Evolutionary conservation across 2,329 filamentous ascomycete genomes (phyloP), one percentile per base, ranked within the genome.

Genomic region (Venturia nashicola): DNA sequence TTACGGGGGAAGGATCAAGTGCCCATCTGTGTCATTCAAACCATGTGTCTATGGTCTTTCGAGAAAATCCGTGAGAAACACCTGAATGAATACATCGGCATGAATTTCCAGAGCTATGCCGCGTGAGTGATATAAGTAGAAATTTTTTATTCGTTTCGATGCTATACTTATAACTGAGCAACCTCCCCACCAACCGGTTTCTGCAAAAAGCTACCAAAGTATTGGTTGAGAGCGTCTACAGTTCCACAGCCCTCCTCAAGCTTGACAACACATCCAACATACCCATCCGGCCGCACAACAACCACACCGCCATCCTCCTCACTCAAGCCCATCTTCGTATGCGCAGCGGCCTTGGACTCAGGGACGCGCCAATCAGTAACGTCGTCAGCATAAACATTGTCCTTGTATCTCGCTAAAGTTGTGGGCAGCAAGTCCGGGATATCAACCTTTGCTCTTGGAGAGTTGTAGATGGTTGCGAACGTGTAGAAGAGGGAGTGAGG

Each of bases 351-450:
- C 68, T 80, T 81, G 1, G 89, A 87, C 23, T 87, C 79, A 0
- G 88, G 86, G 0, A 90, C 86, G 7, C 84, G 80, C 54, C 82
- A 79, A 72, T 94, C 89, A 78, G 84, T 86, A 59, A 88, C 80
- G 74, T 96, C 91, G 70, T 96, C 92, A 0, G 91, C 89, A 70
- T 96, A 96, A 43, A 96, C 80, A 70, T 94, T 88, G 69, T 91
- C 87, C 60, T 86, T 81, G 74, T 96, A 96, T 63, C 89, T 82
- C 5, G 83, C 85, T 64, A 97, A 80, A 2, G 89, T 71, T 23
- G 80, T 78, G 0, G 92, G 92, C 1, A 93, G 80, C 68, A 90
- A 82, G 43, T 83, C 80, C 20, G 16, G 12, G 66, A 96, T 88
- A 71, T 93, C 88, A 65, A 96, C 83, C n/a, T 83, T 76, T 46